Percentiles rank a stretch among this genome's conserved stretches.
phyloP scores from a whole-genome alignment of 2,329 filamentous ascomycete genomes.

The Xylaria sp. region DNA sequence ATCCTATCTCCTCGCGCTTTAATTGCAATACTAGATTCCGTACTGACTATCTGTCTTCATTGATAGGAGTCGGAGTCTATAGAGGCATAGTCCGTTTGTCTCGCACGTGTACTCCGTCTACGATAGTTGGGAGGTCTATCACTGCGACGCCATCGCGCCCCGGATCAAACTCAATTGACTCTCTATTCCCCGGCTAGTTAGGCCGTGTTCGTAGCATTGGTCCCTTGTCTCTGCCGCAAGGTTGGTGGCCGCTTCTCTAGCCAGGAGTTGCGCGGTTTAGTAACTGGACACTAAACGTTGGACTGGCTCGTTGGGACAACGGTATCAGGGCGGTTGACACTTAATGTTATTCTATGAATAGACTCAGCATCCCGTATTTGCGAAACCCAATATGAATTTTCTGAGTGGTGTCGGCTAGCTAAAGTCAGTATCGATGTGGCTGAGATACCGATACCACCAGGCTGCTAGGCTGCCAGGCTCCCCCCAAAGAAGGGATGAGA shows the following conservation, averaged over 20 bases:
- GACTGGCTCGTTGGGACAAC: constrained; percentile 15
- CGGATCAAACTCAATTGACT: too few species aligned
- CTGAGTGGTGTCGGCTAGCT: constrained; percentile 12
- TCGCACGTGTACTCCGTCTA: too few species aligned
- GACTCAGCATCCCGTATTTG: too few species aligned
- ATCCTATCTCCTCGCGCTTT: too few species aligned
- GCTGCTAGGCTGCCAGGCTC: too few species aligned
- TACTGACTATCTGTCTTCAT: background rate
- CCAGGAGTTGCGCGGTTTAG: constrained; percentile 1
- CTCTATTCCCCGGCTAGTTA: background rate
- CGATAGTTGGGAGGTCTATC: background rate
- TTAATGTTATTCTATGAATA: constrained; percentile 1
- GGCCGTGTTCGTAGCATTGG: background rate
- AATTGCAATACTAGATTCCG: background rate
- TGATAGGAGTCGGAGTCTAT: background rate
- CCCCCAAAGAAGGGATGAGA: background rate
- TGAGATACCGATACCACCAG: too few species aligned
- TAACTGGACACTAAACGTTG: constrained; percentile 18
- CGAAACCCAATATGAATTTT: constrained; percentile 18
- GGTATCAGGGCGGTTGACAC: constrained; percentile 9
- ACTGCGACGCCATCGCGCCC: too few species aligned
- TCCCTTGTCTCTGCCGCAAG: background rate
- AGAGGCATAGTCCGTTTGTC: background rate
- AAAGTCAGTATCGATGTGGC: constrained; percentile 10
- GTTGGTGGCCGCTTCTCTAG: constrained; percentile 1